phyloP scores from a whole-genome alignment of 1,139 yeast species.

The Zygoascus sp. region DNA sequence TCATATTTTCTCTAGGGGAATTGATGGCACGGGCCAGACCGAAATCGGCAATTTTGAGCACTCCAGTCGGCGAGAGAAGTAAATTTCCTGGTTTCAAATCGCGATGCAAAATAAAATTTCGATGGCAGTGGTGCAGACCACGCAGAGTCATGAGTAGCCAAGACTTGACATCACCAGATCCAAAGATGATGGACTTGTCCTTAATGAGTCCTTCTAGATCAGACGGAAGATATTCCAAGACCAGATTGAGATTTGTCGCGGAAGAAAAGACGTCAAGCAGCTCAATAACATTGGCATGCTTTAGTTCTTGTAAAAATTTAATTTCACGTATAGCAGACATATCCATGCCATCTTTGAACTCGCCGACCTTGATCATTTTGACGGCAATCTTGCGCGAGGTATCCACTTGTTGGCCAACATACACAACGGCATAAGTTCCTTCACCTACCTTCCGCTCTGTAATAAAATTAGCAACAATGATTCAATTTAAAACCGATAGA shows the following conservation, averaged over 20 bases:
- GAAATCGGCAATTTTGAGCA: conserved; percentile 91
- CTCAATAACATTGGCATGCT: conserved; percentile 80
- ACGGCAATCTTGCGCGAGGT: conserved; percentile 72
- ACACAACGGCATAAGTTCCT: conserved; percentile 98
- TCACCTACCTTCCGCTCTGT: conserved; percentile 90
- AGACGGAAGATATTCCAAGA: conserved; percentile 84
- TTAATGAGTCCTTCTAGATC: conserved; percentile 88
- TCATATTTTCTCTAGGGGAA: conserved; percentile 66
- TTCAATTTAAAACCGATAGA: not conserved
- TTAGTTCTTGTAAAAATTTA: conserved; percentile 82
- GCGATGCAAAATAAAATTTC: conserved; percentile 84
- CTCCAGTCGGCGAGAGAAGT: conserved; percentile 79
- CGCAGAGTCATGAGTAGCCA: conserved; percentile 93
- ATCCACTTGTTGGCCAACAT: conserved; percentile 55
- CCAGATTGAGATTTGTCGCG: conserved; percentile 69
- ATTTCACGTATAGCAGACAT: conserved; percentile 97
- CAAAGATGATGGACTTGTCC: conserved; percentile 70
- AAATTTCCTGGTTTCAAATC: conserved; percentile 55
- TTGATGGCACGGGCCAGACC: conserved; percentile 88
- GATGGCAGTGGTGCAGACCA: conserved; percentile 92
- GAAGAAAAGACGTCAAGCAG: conserved; percentile 80
- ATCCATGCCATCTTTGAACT: conserved; percentile 92
- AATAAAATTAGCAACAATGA: too few relatives aligned
- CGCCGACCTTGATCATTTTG: conserved; percentile 91
- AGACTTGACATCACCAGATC: conserved; percentile 83